phyloP scores from a whole-genome alignment of 257 asterid genomes.

The Ophiorrhiza pumila region DNA sequence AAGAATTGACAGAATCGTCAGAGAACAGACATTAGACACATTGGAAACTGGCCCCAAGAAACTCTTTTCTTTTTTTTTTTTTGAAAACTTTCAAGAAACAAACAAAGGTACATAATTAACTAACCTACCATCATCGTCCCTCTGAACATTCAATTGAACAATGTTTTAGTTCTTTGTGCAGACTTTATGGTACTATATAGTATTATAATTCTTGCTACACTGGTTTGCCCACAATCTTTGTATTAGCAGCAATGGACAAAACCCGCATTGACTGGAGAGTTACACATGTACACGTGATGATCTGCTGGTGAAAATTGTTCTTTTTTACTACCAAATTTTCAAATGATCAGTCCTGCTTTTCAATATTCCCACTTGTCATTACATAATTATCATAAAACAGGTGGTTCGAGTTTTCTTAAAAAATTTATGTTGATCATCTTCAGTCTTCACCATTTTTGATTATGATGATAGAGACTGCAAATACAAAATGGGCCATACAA shows the following conservation, averaged over 20 bases:
- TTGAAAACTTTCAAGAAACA: slow-evolving; percentile 16
- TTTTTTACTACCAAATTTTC: not conserved
- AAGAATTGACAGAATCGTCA: slow-evolving; percentile 4
- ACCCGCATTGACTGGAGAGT: too few relatives aligned
- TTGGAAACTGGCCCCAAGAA: slow-evolving; percentile 20
- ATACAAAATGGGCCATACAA: not conserved
- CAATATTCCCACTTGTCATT: not conserved
- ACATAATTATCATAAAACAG: not conserved
- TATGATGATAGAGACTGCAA: not conserved
- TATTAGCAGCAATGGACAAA: too few relatives aligned
- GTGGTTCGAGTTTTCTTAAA: not conserved
- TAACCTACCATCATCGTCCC: slow-evolving; percentile 13
- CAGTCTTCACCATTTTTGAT: too few relatives aligned
- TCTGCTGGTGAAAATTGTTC: slow-evolving; percentile 21
- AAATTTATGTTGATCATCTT: not conserved
- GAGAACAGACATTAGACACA: slow-evolving; percentile 13
- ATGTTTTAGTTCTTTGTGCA: not conserved
- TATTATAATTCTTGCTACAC: not conserved
- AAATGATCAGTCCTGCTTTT: slow-evolving; percentile 8
- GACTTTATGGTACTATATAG: too few relatives aligned
- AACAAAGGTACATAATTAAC: not conserved
- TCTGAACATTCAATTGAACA: slow-evolving; percentile 15
- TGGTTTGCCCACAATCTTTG: not conserved
- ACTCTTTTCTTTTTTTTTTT: too few relatives aligned
- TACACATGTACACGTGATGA: not conserved